Evolutionary conservation across 345 rosid species (phyloP).

Genomic region (Theobroma cacao): DNA sequence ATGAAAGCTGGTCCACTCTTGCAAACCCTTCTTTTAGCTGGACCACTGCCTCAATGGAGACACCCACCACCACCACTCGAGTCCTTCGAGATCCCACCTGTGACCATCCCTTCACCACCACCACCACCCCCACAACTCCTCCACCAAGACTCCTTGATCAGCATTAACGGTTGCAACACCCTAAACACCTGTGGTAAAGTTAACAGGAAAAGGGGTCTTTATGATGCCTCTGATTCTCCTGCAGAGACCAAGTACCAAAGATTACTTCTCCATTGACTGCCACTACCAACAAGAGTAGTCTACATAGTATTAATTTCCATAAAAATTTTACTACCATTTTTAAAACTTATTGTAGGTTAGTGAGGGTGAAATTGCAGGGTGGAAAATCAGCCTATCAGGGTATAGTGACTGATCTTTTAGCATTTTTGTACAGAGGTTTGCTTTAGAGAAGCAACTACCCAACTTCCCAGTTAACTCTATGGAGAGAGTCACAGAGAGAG

Average conservation of each 20-base stretch:
- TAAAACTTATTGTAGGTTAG: slow-evolving; percentile 21
- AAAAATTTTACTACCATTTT: neutral
- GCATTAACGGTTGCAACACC: slow-evolving; percentile 27
- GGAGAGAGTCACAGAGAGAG: neutral
- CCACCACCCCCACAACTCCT: slow-evolving; percentile 39
- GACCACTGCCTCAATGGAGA: slow-evolving; percentile 95
- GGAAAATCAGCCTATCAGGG: slow-evolving; percentile 5
- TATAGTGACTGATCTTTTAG: slow-evolving; percentile 13
- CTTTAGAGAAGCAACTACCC: slow-evolving; percentile 8
- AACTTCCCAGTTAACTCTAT: slow-evolving; percentile 12
- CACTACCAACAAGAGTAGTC: neutral
- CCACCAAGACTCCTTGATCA: slow-evolving; percentile 43
- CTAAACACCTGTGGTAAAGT: slow-evolving; percentile 45
- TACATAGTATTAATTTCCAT: slow-evolving; percentile 9
- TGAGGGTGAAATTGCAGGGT: slow-evolving; percentile 2
- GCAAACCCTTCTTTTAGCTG: slow-evolving; percentile 89
- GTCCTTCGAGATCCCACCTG: slow-evolving; percentile 92
- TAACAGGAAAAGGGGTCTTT: slow-evolving; percentile 61
- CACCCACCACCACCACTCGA: slow-evolving; percentile 96
- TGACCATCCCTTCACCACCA: slow-evolving; percentile 64
- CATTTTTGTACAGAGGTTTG: slow-evolving; percentile 41
- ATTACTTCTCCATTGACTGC: slow-evolving; percentile 58
- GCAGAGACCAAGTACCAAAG: slow-evolving; percentile 63
- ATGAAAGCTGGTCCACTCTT: slow-evolving; percentile 96
- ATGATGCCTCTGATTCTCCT: slow-evolving; percentile 53